A percentile compares a stretch with the other conserved stretches of the same genome.
phyloP scores from a whole-genome alignment of 805 yeast genomes.

The Jamesozyma spencerorum region DNA sequence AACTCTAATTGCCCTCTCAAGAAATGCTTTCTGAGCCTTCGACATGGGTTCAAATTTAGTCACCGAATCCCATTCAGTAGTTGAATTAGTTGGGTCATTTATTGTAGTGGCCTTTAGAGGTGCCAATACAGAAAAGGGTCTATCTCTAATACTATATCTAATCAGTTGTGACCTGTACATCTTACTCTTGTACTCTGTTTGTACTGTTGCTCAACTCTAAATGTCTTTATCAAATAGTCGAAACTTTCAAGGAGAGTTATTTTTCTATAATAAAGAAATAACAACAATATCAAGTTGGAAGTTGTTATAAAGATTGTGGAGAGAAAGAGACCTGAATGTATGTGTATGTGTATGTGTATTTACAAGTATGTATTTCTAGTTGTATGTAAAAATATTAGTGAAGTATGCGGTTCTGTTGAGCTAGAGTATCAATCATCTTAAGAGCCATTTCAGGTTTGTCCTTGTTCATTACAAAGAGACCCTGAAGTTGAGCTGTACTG shows the following conservation, averaged over 20 bases:
- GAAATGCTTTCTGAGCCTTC: constrained; percentile 55
- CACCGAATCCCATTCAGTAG: too few species aligned
- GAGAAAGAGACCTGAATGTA: not conserved
- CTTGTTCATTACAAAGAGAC: constrained; percentile 87
- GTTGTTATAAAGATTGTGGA: too few species aligned
- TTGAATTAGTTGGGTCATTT: not conserved
- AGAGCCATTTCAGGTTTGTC: constrained; percentile 71
- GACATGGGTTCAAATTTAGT: constrained; percentile 25
- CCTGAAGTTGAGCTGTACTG: constrained; percentile 92
- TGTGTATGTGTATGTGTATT: not conserved
- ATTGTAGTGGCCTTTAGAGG: constrained; percentile 9
- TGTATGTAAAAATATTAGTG: not conserved
- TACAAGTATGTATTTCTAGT: constrained; percentile 1
- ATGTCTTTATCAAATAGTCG: too few species aligned
- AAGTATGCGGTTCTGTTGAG: constrained; percentile 22
- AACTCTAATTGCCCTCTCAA: constrained; percentile 73
- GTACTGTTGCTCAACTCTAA: too few species aligned
- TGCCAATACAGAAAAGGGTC: constrained; percentile 11
- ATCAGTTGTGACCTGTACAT: constrained; percentile 1
- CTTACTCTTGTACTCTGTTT: too few species aligned
- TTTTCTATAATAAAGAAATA: too few species aligned
- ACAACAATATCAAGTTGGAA: not conserved
- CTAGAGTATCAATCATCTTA: constrained; percentile 41
- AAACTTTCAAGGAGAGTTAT: too few species aligned
- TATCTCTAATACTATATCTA: not conserved